Evolutionary conservation across 176 grass and related monocot genomes (phyloP).

Genomic region (Oryza rufipogon): DNA sequence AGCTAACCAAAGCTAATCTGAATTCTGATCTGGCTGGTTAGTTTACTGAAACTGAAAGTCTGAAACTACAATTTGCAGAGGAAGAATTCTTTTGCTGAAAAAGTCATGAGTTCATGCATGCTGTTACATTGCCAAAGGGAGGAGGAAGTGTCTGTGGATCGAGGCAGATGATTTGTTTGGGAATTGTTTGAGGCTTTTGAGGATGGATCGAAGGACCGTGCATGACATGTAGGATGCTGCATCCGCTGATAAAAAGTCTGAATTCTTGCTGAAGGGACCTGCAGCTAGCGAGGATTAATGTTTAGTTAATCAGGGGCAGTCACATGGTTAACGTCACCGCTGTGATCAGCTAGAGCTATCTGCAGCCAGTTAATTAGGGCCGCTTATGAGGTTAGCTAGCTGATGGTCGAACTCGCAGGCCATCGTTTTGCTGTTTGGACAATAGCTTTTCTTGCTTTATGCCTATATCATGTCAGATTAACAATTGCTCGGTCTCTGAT

Average conservation of each 20-base stretch:
- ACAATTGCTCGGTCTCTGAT: not conserved
- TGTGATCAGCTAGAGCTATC: not conserved
- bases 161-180: slow-evolving; percentile 3
- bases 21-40: not conserved
- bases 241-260: slow-evolving; percentile 44
- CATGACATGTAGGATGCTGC: not conserved
- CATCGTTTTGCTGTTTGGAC: slow-evolving; percentile 35
- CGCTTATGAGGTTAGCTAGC: not conserved
- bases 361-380: not conserved
- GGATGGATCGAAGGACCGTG: slow-evolving; percentile 38
- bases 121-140: not conserved
- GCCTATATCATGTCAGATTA: not conserved
- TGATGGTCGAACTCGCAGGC: not conserved
- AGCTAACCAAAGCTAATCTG: not conserved
- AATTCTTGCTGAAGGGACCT: slow-evolving; percentile 45
- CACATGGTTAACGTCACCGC: slow-evolving; percentile 27
- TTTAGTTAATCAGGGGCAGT: not conserved
- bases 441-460: slow-evolving; percentile 22
- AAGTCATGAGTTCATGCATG: not conserved
- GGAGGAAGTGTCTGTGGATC: not conserved
- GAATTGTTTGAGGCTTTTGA: slow-evolving; percentile 48
- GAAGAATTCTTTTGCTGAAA: not conserved
- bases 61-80: not conserved
- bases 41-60: not conserved
- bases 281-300: not conserved